Evolutionary conservation across 495 filamentous ascomycete species (phyloP), one percentile per base, ranked within the genome.

Genomic region (Xylaria nigripes): DNA sequence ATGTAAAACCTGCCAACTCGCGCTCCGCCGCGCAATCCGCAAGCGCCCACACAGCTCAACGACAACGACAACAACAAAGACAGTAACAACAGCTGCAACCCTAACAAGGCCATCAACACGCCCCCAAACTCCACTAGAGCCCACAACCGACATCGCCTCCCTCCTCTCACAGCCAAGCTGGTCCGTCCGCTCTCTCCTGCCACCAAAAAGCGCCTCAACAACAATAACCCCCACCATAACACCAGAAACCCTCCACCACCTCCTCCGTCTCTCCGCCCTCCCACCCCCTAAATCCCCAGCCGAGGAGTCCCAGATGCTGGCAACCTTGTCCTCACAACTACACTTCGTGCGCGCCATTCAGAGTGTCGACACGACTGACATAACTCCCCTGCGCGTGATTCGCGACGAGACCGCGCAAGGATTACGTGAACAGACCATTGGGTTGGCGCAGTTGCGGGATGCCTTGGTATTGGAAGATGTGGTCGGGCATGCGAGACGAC

Each of bases 231-330:
- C 34, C 62, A 81, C 48, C 15, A 75, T 81, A 59, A 74, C 74
- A 2, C 56, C 69, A 1, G 3, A 61, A 15, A 73, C 70, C 62
- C 78, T 98, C 1, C 81, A 81, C 56, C 93, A 96, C 69, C 85
- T 99, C 10, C 84, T 95, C 38, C 86, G 89, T 15, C 83, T 98
- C 54, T 95, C 90, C 6, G 90, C 93, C 27, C 84, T 97, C 0
- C 89, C 92, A 0, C 76, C 76, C 6, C 91, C 93, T 1, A 61
- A 73, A 12, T 76, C 72, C 16, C 59, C 70, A 7, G 80, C 85
- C 60, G 66, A 70, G 27, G 82, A 89, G 59, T 49, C 69, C 0
- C 59, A 70, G 8, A 87, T 95, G 81, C 72, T 93, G 5, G 58
- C 77, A 18, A 89, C 86, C 0, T 77, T 99, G 6, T 75, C 83